Conservation (phyloP, 768 basidiomycete genomes). For the Sutorius australiensis region DNA sequence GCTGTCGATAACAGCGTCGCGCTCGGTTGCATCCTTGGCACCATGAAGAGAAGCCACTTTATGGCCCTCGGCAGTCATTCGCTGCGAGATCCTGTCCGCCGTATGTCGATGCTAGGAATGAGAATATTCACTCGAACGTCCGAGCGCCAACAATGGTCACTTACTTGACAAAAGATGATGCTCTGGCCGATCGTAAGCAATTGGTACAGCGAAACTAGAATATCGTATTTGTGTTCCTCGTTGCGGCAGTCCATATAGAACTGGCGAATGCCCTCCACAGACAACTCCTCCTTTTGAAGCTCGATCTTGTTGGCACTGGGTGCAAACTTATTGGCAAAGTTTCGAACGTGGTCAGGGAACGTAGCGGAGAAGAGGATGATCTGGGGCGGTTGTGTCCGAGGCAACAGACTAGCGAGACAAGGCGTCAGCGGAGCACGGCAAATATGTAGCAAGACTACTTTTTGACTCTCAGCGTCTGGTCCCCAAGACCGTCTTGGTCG, state of each 20-base stretch:
- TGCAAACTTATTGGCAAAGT: conserved; percentile 90
- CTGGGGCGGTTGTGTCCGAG: conserved; percentile 57
- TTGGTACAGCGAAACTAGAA: conserved; percentile 84
- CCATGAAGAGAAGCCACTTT: conserved; percentile 96
- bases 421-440: conserved; percentile 11
- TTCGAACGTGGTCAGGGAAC: conserved; percentile 89
- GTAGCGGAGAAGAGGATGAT: conserved; percentile 98
- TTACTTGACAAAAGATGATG: conserved; percentile 95
- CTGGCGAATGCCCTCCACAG: conserved; percentile 91
- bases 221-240: conserved; percentile 93
- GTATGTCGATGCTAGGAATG: conserved; percentile 73
- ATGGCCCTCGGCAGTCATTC: conserved; percentile 92
- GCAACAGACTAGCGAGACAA: conserved; percentile 47
- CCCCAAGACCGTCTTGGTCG: conserved; percentile 88
- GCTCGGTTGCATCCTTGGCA: conserved; percentile 84
- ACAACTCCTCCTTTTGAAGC: conserved; percentile 89
- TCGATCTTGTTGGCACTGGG: conserved; percentile 96
- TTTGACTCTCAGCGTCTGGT: conserved; percentile 90
- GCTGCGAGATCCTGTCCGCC: conserved; percentile 85
- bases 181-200: conserved; percentile 95
- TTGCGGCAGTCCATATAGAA: conserved; percentile 96
- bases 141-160: conserved; percentile 20
- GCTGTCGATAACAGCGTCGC: conserved; percentile 88
- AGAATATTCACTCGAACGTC: not conserved
- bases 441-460: conserved; percentile 53